phyloP scores from a whole-genome alignment of 345 rosid genomes.

The Mallotus nudiflorus region DNA sequence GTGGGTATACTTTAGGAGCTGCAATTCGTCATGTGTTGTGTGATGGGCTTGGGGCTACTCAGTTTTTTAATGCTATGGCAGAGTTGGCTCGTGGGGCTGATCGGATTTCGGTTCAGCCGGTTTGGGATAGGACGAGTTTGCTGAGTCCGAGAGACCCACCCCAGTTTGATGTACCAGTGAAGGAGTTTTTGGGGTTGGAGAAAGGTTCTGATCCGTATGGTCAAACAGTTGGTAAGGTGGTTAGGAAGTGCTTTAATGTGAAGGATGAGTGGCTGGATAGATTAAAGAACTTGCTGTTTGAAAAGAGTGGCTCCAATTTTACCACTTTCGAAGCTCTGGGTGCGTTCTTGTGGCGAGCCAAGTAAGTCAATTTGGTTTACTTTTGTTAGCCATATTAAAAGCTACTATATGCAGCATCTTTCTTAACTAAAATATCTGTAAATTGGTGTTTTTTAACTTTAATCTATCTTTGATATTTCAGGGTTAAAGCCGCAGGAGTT shows the following conservation, averaged over 20 bases:
- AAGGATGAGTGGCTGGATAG: conserved; percentile 64
- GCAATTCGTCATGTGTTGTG: conserved; percentile 67
- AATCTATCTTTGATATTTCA: not conserved
- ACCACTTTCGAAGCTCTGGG: conserved; percentile 91
- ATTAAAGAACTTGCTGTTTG: conserved; percentile 49
- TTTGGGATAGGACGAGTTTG: conserved; percentile 60
- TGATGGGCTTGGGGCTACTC: conserved; percentile 84
- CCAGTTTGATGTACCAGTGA: conserved; percentile 49
- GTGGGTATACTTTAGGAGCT: conserved; percentile 73
- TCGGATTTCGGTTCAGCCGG: conserved; percentile 47
- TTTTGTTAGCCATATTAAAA: not conserved
- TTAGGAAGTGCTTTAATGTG: conserved; percentile 54
- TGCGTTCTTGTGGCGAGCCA: conserved; percentile 86
- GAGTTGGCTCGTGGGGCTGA: conserved; percentile 70
- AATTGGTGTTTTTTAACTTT: not conserved
- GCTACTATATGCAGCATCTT: too few species aligned
- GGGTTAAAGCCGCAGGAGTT: conserved; percentile 52
- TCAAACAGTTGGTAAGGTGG: conserved; percentile 39
- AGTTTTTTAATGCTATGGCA: conserved; percentile 60
- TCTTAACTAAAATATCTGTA: too few species aligned
- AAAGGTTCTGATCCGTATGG: conserved; percentile 49
- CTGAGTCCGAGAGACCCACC: conserved; percentile 71
- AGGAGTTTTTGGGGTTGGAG: conserved; percentile 47
- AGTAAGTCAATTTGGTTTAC: conserved; percentile 45
- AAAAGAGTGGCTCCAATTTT: conserved; percentile 54